Conservation (phyloP, 768 basidiomycete species). For the Clitopilus hobsonii region DNA sequence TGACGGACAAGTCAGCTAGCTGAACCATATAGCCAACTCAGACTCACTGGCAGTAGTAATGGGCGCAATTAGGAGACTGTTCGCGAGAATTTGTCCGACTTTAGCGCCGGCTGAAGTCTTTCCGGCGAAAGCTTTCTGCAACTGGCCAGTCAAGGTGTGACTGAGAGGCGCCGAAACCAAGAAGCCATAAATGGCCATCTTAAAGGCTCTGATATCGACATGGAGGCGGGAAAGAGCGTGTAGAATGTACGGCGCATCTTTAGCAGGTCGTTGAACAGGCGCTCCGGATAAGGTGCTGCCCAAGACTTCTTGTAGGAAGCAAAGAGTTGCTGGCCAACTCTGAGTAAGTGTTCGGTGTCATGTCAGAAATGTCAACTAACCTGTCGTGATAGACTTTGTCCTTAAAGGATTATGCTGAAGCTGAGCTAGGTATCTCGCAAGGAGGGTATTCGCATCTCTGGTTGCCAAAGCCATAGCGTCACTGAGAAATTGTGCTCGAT, state of each 20-base stretch:
- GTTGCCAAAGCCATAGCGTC: conserved; percentile 8
- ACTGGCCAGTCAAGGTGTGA: conserved; percentile 64
- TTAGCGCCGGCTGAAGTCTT: conserved; percentile 59
- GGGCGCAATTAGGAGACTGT: conserved; percentile 72
- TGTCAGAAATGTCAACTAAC: conserved; percentile 24
- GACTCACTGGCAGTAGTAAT: conserved; percentile 63
- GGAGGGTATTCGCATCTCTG: conserved; percentile 38
- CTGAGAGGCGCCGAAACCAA: conserved; percentile 79
- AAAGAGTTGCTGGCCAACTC: conserved; percentile 37
- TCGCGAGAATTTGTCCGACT: conserved; percentile 70
- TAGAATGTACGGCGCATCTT: conserved; percentile 48
- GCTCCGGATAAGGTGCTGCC: conserved; percentile 67
- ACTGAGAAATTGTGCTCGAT: too few relatives aligned
- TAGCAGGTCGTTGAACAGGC: conserved; percentile 43
- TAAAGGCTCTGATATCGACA: conserved; percentile 66
- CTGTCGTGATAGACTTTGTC: conserved; percentile 77
- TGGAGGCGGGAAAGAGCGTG: conserved; percentile 53
- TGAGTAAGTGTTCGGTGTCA: conserved; percentile 3
- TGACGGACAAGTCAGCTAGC: background rate
- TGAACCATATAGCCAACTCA: background rate
- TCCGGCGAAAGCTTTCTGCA: conserved; percentile 78
- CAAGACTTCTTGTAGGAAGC: conserved; percentile 77
- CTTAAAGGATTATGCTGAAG: conserved; percentile 67
- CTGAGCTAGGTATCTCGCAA: conserved; percentile 66
- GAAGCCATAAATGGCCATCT: conserved; percentile 84